Conservation (phyloP, 176 grass and related monocot species). For the Poa annua region DNA sequence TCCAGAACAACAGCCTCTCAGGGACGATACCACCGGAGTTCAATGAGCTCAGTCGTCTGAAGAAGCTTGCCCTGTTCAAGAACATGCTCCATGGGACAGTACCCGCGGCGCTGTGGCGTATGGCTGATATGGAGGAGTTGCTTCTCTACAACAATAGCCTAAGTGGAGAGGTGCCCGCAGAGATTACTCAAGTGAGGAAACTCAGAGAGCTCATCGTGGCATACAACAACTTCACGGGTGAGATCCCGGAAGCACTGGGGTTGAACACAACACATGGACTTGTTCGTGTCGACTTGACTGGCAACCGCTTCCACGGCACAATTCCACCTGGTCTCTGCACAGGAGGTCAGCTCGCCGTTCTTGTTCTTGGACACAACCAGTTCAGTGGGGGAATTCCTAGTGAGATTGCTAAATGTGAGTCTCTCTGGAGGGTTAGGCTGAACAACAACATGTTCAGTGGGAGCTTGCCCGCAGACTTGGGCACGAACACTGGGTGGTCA, state of each 20-base stretch:
- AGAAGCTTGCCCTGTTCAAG: conserved; percentile 44
- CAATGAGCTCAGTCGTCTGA: conserved; percentile 28
- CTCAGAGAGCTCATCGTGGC: conserved; percentile 49
- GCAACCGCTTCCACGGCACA: conserved; percentile 49
- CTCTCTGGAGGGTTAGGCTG: conserved; percentile 56
- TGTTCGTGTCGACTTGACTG: conserved; percentile 46
- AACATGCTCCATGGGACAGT: conserved; percentile 51
- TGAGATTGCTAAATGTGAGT: conserved; percentile 44
- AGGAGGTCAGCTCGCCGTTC: conserved; percentile 43
- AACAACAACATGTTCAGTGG: conserved; percentile 45
- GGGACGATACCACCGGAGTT: conserved; percentile 54
- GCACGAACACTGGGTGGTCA: conserved; percentile 43
- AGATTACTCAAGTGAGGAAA: conserved; percentile 52
- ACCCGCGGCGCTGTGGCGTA: conserved; percentile 42
- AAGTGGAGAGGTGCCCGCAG: conserved; percentile 47
- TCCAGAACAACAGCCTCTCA: conserved; percentile 55
- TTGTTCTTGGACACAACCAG: conserved; percentile 53
- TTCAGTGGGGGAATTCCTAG: conserved; percentile 46
- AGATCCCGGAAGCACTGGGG: conserved; percentile 53
- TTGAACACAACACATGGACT: conserved; percentile 51
- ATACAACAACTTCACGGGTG: conserved; percentile 49
- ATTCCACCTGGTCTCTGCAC: conserved; percentile 58
- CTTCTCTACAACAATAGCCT: conserved; percentile 48
- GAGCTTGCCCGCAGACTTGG: conserved; percentile 36
- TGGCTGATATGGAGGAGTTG: conserved; percentile 49